Conservation (phyloP, 1,284 basidiomycete genomes). For the Chiua sp. region DNA sequence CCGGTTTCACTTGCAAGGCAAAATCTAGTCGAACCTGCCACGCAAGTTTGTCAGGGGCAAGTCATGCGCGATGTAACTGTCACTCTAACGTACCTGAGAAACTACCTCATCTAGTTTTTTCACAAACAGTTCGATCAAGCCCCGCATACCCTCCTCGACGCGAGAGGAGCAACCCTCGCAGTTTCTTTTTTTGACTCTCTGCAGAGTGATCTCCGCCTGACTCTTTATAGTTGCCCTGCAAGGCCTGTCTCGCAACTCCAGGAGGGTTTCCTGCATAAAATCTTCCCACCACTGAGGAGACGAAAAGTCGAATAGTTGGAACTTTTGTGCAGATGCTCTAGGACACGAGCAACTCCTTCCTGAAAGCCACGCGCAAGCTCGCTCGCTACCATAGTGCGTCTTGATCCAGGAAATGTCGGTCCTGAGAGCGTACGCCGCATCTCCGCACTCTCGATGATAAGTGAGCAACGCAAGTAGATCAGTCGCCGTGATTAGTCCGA, state of each 20-base stretch:
- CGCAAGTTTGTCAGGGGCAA: not conserved
- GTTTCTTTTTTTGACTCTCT: not conserved
- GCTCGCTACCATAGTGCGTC: constrained; percentile 12
- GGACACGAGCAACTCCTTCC: constrained; percentile 9
- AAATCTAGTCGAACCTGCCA: constrained; percentile 14
- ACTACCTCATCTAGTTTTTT: constrained; percentile 22
- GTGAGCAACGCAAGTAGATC: constrained; percentile 27
- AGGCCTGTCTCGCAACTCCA: constrained; percentile 18
- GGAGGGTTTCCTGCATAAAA: constrained; percentile 17
- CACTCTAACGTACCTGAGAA: constrained; percentile 13
- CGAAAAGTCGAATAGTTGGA: not conserved
- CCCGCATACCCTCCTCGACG: constrained; percentile 18
- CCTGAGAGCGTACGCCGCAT: constrained; percentile 15
- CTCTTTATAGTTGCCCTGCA: constrained; percentile 16
- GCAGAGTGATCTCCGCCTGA: not conserved
- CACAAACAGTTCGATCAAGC: constrained; percentile 15
- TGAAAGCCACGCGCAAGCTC: constrained; percentile 12
- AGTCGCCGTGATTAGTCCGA: constrained; percentile 16
- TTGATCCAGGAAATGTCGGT: constrained; percentile 19
- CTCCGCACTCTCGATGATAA: constrained; percentile 20
- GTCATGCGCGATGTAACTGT: not conserved
- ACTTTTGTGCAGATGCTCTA: not conserved
- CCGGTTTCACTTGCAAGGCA: not conserved
- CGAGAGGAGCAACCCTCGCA: constrained; percentile 14
- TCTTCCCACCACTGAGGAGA: constrained; percentile 24